Conservation (phyloP, 495 filamentous ascomycete genomes). For the Penicillium ucsense region DNA sequence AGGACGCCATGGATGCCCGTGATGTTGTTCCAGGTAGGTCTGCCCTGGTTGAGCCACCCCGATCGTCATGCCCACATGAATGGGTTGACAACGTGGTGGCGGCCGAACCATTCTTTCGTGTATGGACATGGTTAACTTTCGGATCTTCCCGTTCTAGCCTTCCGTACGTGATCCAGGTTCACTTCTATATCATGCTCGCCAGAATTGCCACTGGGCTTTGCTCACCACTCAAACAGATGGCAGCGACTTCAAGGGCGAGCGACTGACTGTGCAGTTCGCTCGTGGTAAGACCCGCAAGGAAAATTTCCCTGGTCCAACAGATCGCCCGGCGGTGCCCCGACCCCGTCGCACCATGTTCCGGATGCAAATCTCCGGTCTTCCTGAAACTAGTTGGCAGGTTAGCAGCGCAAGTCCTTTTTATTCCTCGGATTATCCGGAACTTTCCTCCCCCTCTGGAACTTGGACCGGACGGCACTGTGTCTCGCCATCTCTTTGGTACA, state of each 20-base stretch:
- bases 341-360: slow-evolving; percentile 89
- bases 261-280: slow-evolving; percentile 94
- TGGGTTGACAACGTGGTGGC: not conserved
- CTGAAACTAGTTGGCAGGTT: slow-evolving; percentile 99
- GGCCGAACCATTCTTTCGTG: not conserved
- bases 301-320: slow-evolving; percentile 51
- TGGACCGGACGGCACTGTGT: too few relatives aligned
- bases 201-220: not conserved
- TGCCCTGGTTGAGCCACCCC: not conserved
- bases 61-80: not conserved
- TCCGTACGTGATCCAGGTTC: slow-evolving; percentile 34
- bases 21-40: slow-evolving; percentile 90
- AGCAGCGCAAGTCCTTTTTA: slow-evolving; percentile 58
- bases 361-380: slow-evolving; percentile 96
- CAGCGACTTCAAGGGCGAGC: slow-evolving; percentile 94
- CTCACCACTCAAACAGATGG: slow-evolving; percentile 55
- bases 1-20: slow-evolving; percentile 91
- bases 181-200: not conserved
- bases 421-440: slow-evolving; percentile 26
- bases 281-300: slow-evolving; percentile 87
- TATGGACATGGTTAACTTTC: slow-evolving; percentile 9
- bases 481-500: not conserved
- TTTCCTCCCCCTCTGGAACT: not conserved
- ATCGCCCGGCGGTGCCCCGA: slow-evolving; percentile 70
- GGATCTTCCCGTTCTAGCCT: slow-evolving; percentile 26